phyloP scores from a whole-genome alignment of 2,329 filamentous ascomycete genomes.

The Metarhizium rileyi region DNA sequence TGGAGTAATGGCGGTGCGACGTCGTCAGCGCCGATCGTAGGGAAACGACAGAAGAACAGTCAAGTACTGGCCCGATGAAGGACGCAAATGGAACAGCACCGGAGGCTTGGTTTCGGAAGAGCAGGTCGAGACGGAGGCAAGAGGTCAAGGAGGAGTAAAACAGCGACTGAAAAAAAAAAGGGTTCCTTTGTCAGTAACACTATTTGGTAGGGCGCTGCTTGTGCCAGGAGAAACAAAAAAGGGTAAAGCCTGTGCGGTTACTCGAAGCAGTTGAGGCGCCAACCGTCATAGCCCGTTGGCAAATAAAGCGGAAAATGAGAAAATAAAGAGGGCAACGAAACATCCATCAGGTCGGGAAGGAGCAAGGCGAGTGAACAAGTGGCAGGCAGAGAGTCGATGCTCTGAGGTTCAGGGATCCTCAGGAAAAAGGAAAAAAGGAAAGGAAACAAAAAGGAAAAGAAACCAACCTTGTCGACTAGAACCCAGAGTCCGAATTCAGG shows the following conservation, averaged over 20 bases:
- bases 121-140: background rate
- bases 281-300: conserved; percentile 1
- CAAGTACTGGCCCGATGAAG: background rate
- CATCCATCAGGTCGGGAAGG: background rate
- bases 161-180: conserved; percentile 2
- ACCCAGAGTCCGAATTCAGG: background rate
- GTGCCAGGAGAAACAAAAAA: background rate
- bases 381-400: background rate
- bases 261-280: conserved; percentile 4
- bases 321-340: background rate
- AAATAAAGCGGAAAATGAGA: background rate
- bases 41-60: background rate
- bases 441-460: background rate
- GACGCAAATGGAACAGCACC: conserved; percentile 1
- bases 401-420: background rate
- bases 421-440: background rate
- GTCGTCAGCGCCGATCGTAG: conserved; percentile 1
- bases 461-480: background rate
- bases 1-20: background rate
- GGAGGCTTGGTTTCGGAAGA: conserved; percentile 1
- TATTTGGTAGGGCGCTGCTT: conserved; percentile 1
- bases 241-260: background rate
- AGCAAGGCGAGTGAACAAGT: background rate
- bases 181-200: conserved; percentile 6
- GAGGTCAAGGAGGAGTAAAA: conserved; percentile 3